Percentiles rank a stretch among this genome's conserved stretches.
Conservation (phyloP, 2,329 filamentous ascomycete genomes). For the Fusarium vanettenii region DNA sequence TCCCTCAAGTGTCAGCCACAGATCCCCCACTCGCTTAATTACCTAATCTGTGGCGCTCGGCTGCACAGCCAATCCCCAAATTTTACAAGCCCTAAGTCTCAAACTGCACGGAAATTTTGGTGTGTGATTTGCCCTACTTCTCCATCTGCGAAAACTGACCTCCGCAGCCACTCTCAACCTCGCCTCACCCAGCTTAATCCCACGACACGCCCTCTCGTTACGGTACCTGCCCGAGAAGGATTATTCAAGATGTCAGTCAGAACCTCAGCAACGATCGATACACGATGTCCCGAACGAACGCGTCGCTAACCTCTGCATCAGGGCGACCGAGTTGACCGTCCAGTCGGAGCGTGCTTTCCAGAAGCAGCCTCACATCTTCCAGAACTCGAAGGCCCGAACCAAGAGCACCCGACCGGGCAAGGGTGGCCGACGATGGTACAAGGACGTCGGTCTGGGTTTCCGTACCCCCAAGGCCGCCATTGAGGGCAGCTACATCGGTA, state of each 20-base stretch:
- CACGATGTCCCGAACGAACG: conserved; percentile 34
- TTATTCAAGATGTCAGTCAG: conserved; percentile 58
- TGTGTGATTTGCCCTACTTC: conserved; percentile 52
- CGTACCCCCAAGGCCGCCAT: conserved; percentile 98
- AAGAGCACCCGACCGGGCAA: conserved; percentile 89
- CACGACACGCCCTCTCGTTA: conserved; percentile 54
- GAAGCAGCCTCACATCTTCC: conserved; percentile 99
- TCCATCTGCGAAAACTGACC: conserved; percentile 52
- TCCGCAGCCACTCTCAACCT: conserved; percentile 45
- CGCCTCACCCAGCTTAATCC: conserved; percentile 50
- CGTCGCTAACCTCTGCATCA: conserved; percentile 62
- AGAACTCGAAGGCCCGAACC: conserved; percentile 93
- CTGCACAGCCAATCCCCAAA: conserved; percentile 48
- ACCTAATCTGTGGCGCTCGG: conserved; percentile 45
- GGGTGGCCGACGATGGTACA: conserved; percentile 95
- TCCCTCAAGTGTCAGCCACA: neutral
- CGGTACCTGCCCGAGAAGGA: conserved; percentile 55
- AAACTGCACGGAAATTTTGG: conserved; percentile 49
- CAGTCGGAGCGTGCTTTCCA: conserved; percentile 99
- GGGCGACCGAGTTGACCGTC: conserved; percentile 99
- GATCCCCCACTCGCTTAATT: conserved; percentile 2
- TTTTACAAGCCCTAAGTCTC: conserved; percentile 56
- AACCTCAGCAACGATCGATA: conserved; percentile 30
- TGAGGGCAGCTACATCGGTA: conserved; percentile 99
- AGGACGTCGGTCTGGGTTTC: conserved; percentile 99